A percentile compares a stretch with the other conserved stretches of the same genome.
phyloP scores from a whole-genome alignment of 2,329 filamentous ascomycete genomes.

The Colletotrichum sp. region DNA sequence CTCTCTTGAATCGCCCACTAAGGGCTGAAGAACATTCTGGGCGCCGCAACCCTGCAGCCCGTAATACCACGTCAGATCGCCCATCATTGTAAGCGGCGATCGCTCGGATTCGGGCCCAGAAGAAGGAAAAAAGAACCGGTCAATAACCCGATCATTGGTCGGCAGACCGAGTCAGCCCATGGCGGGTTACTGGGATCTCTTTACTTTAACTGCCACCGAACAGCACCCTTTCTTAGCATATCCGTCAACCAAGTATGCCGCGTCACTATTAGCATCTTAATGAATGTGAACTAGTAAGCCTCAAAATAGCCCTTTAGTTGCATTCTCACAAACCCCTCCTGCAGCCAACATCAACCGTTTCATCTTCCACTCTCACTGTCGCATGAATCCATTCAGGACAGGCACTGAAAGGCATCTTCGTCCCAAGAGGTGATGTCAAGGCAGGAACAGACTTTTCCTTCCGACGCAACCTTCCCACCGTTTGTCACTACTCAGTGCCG shows the following conservation, averaged over 20 bases:
- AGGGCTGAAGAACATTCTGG: neutral
- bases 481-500: neutral
- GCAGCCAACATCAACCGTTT: neutral
- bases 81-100: neutral
- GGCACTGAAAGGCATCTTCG: neutral
- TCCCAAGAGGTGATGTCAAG: neutral
- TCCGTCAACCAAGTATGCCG: neutral
- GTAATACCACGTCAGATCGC: neutral
- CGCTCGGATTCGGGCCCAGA: neutral
- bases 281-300: neutral
- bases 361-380: neutral
- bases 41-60: neutral
- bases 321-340: neutral
- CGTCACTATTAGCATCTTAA: neutral
- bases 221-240: neutral
- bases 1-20: neutral
- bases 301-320: neutral
- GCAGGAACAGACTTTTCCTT: neutral
- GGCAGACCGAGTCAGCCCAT: neutral
- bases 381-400: neutral
- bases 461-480: neutral
- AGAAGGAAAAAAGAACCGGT: neutral
- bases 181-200: neutral
- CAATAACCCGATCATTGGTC: neutral
- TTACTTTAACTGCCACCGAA: neutral